phyloP scores from a whole-genome alignment of 208 protist genomes.

The Crithidia acanthocephali region DNA sequence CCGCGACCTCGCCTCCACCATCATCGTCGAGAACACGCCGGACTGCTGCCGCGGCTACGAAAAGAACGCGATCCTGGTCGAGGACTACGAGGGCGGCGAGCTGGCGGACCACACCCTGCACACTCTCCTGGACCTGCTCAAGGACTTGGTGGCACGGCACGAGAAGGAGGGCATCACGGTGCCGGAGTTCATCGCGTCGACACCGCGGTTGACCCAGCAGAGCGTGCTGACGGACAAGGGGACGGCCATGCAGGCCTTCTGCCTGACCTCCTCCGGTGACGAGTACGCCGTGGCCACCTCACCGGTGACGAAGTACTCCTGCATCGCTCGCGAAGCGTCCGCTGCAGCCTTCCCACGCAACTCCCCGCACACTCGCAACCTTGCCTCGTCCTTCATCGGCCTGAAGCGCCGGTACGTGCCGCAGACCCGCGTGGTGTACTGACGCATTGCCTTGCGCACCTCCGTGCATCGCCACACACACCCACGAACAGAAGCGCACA shows the following conservation, averaged over 20 bases:
- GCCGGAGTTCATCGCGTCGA: conserved; percentile 75
- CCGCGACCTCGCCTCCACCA: conserved; percentile 66
- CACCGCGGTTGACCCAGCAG: conserved; percentile 37
- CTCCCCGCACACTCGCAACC: neutral
- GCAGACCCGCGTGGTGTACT: conserved; percentile 11
- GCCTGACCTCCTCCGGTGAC: conserved; percentile 46
- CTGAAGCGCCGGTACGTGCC: conserved; percentile 17
- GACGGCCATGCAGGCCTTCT: conserved; percentile 72
- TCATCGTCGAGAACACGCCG: conserved; percentile 93
- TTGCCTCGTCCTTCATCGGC: neutral
- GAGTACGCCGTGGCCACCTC: conserved; percentile 3
- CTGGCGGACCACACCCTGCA: conserved; percentile 84
- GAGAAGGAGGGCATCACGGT: conserved; percentile 51
- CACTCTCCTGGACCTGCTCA: conserved; percentile 61
- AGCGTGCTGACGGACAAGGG: conserved; percentile 74
- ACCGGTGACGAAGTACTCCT: conserved; percentile 12
- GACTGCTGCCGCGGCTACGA: conserved; percentile 91
- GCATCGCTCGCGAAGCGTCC: neutral
- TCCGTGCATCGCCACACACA: too few species aligned
- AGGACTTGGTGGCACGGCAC: conserved; percentile 67
- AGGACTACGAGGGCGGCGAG: conserved; percentile 93
- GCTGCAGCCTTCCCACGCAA: neutral
- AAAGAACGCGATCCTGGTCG: conserved; percentile 85
- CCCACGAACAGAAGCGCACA: too few species aligned
- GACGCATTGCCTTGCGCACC: neutral